Base-by-base conservation (phyloP, 345 rosid species). In the Moringa oleifera region DNA sequence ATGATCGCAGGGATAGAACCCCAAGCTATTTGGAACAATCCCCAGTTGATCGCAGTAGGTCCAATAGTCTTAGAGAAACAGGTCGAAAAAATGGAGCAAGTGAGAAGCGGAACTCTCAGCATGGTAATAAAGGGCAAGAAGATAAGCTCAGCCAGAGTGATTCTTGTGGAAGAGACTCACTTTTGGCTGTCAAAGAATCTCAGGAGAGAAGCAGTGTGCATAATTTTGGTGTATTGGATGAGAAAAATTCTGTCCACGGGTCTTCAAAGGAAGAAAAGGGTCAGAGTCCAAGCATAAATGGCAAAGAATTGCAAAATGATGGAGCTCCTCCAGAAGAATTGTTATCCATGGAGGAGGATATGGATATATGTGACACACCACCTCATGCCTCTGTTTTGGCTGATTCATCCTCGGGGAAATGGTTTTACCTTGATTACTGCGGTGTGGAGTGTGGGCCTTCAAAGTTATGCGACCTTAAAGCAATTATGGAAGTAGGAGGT, bases 261-360 rank as follows among this genome's bases (percentile, higher is more conserved):
- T 69, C 83, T 72, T 74, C 61, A 33, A 84, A 79, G 71, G 91
- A 76, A 63, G 85, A 75, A 62, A 77, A 69, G 57, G 66, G 79
- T 53, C 75, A 66, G 68, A 79, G 74, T 66, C 79, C 85, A 13
- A 69, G 59, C 53, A 70, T 55, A 41, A 71, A 66, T 72, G 64
- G 71, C 75, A 76, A 64, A 68, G 84, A 79, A 60, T 71, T 83
- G 63, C 73, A 68, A 62, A 80, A 65, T 59, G 76, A 70, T 71
- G 86, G 53, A 63, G 76, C 69, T 62, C 81, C 81, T 72, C 77
- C 75, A 23, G 91, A 82, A 75, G 97, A 87, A 79, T 75, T 83
- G 76, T 80, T 71, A 21, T 95, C 99, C 25, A 95, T 95, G 99
- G 99, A 95, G 85, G 99, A 91, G 79, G 99, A 95, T 77, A 95